A percentile compares a stretch with the other conserved stretches of the same genome.
phyloP scores from a whole-genome alignment of 139 green algal genomes.

The Chlorella sp. region DNA sequence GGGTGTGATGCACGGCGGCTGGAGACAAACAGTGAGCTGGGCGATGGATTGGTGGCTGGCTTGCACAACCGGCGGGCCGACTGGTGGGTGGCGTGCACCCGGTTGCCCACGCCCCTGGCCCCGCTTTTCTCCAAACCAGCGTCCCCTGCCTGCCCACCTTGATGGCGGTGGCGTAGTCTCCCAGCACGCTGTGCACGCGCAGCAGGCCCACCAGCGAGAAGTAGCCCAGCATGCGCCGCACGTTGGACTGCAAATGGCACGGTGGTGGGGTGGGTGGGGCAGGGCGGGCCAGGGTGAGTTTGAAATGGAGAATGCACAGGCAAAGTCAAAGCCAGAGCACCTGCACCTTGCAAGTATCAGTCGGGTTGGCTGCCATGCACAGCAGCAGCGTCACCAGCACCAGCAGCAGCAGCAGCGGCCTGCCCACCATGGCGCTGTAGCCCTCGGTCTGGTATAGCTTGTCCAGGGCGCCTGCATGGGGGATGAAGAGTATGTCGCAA shows the following conservation, averaged over 20 bases:
- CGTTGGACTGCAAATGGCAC: conserved; percentile 81
- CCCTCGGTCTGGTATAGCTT: conserved; percentile 80
- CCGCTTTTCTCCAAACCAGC: neutral
- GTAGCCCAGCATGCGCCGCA: conserved; percentile 96
- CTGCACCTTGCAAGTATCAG: too few relatives aligned
- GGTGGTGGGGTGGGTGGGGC: neutral
- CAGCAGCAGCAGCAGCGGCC: too few relatives aligned
- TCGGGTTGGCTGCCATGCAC: too few relatives aligned
- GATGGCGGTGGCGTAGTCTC: conserved; percentile 89
- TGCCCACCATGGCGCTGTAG: conserved; percentile 63
- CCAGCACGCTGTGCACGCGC: conserved; percentile 92
- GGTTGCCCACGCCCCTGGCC: neutral
- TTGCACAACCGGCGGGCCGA: too few relatives aligned
- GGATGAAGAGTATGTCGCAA: neutral
- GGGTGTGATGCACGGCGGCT: neutral
- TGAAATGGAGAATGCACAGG: too few relatives aligned
- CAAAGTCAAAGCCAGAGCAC: too few relatives aligned
- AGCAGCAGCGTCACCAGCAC: too few relatives aligned
- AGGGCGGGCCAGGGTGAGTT: too few relatives aligned
- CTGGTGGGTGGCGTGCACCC: neutral
- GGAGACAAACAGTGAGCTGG: too few relatives aligned
- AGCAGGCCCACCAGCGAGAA: conserved; percentile 93
- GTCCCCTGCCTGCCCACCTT: conserved; percentile 3
- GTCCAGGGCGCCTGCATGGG: conserved; percentile 45
- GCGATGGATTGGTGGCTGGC: too few relatives aligned